Percentiles rank a stretch among this genome's conserved stretches.
Conservation (phyloP, 192 early-diverging fungal species). For the Gaertneriomyces semiglobifer region DNA sequence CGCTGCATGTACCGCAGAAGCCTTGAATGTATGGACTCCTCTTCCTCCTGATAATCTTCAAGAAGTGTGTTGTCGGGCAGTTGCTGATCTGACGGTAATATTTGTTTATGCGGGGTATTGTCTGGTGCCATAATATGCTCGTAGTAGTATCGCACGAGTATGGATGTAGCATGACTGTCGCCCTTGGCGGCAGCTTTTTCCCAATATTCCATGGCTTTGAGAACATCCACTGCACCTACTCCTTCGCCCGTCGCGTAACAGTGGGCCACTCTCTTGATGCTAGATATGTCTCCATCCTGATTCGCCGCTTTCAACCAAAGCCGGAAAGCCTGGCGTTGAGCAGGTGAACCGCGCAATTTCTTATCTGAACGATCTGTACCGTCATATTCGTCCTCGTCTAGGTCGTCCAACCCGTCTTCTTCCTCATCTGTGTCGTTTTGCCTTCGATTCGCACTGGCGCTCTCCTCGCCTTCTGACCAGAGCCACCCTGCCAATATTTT, state of each 20-base stretch:
- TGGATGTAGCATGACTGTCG: slow-evolving; percentile 4
- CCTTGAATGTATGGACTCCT: background rate
- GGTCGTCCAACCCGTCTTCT: slow-evolving; percentile 1
- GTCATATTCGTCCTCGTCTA: slow-evolving; percentile 17
- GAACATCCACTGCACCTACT: background rate
- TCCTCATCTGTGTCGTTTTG: background rate
- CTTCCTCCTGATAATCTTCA: slow-evolving; percentile 5
- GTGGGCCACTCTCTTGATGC: slow-evolving; percentile 15
- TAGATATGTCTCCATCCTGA: background rate
- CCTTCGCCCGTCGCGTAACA: slow-evolving; percentile 18
- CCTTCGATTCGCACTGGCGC: background rate
- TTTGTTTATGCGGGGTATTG: background rate
- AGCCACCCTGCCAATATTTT: slow-evolving; percentile 11
- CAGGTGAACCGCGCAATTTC: background rate
- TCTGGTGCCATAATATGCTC: background rate
- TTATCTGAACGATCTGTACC: slow-evolving; percentile 8
- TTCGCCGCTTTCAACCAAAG: slow-evolving; percentile 12
- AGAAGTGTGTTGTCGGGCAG: background rate
- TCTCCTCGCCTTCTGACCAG: slow-evolving; percentile 2
- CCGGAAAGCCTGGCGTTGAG: slow-evolving; percentile 7
- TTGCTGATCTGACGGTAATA: background rate
- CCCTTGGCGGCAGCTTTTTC: slow-evolving; percentile 17
- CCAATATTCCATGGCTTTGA: slow-evolving; percentile 6
- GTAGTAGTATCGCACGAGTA: slow-evolving; percentile 11
- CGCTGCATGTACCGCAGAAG: slow-evolving; percentile 10